Conservation (phyloP, 768 basidiomycete genomes). For the Phylloporus rhodoxanthus region DNA sequence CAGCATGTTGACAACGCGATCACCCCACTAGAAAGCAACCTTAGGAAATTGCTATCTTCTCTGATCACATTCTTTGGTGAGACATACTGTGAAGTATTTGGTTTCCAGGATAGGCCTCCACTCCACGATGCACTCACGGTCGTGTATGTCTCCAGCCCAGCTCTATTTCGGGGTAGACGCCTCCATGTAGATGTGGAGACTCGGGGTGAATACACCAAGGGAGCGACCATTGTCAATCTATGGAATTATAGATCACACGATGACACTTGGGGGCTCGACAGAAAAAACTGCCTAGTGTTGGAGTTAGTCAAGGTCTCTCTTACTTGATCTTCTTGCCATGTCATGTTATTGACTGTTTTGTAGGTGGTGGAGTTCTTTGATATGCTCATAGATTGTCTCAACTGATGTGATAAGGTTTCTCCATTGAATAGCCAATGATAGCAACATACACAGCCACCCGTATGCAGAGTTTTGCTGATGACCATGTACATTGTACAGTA, state of each 20-base stretch:
- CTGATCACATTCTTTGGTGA: slow-evolving; percentile 70
- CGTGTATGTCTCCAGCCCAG: slow-evolving; percentile 65
- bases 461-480: too few species aligned
- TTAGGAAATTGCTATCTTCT: slow-evolving; percentile 71
- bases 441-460: background rate
- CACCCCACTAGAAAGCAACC: slow-evolving; percentile 34
- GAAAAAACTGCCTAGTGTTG: slow-evolving; percentile 73
- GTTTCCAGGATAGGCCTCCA: slow-evolving; percentile 82
- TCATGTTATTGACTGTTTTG: slow-evolving; percentile 1
- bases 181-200: slow-evolving; percentile 82
- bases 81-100: slow-evolving; percentile 66
- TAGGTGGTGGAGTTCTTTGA: slow-evolving; percentile 64
- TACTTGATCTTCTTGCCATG: background rate
- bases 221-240: slow-evolving; percentile 78
- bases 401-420: slow-evolving; percentile 51
- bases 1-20: slow-evolving; percentile 17
- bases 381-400: slow-evolving; percentile 55
- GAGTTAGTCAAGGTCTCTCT: slow-evolving; percentile 55
- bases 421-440: slow-evolving; percentile 45
- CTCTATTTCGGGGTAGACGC: slow-evolving; percentile 56
- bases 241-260: slow-evolving; percentile 59
- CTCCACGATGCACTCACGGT: slow-evolving; percentile 83
- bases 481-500: too few species aligned
- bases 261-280: slow-evolving; percentile 62
- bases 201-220: slow-evolving; percentile 55